A percentile compares a stretch with the other conserved stretches of the same genome.
Conservation (phyloP, 1,139 yeast species). For the Diutina rugosa region DNA sequence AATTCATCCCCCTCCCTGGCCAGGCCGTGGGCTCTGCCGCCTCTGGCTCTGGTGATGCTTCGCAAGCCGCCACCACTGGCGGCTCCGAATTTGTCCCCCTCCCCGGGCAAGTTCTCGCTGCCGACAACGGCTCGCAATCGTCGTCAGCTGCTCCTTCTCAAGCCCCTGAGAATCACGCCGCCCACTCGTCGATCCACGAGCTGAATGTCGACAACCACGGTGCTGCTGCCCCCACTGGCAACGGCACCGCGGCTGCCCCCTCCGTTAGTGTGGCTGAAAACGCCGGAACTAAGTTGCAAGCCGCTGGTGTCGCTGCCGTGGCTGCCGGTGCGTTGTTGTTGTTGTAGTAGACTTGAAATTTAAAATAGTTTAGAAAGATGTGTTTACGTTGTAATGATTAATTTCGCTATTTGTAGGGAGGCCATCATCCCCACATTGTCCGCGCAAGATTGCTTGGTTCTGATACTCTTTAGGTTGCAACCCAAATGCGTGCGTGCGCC, state of each 20-base stretch:
- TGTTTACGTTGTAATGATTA: not conserved
- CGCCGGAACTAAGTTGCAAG: not conserved
- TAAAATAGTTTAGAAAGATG: not conserved
- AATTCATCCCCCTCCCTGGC: conserved; percentile 1
- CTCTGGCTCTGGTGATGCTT: not conserved
- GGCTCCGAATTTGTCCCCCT: not conserved
- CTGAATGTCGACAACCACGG: not conserved
- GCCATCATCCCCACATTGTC: not conserved
- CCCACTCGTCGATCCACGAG: not conserved
- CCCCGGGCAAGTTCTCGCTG: not conserved
- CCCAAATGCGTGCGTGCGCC: not conserved
- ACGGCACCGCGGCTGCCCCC: not conserved
- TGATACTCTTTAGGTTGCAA: not conserved
- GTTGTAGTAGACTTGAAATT: not conserved
- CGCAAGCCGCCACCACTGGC: not conserved
- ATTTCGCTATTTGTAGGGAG: not conserved
- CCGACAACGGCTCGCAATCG: not conserved
- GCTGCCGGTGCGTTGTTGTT: conserved; percentile 1
- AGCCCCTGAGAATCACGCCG: not conserved
- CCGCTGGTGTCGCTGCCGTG: not conserved
- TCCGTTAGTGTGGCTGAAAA: not conserved
- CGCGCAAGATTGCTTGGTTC: not conserved
- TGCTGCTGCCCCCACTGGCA: not conserved
- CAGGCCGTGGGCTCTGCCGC: not conserved
- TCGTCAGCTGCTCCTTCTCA: not conserved